Evolutionary conservation across 768 basidiomycete species (phyloP), one percentile per base, ranked within the genome.

Genomic region (Xerocomellus chrysenteron): DNA sequence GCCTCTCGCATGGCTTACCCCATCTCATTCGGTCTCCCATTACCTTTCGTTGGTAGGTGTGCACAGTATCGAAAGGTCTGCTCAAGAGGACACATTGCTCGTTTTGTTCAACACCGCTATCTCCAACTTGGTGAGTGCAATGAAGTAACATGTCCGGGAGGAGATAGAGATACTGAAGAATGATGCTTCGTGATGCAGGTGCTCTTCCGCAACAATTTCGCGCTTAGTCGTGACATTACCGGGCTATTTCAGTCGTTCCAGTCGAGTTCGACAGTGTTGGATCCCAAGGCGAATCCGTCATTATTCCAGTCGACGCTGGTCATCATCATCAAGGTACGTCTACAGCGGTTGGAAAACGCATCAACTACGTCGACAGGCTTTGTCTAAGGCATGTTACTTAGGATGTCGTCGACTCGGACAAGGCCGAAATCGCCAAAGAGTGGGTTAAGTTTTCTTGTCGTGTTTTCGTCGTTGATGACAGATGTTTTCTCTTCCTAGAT

Each of bases 371-470:
- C 13, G 2, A 39, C 3, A 14, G 12, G 1, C 14, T 41, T 21
- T 0, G 1, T 50, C 16, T 56, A 3, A 67, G 8, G 36, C 24
- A 4, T 14, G 0, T 21, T 16, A 50, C n/a, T 17, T 53, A 86
- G 84, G 85, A 87, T 47, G 84, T 86, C 14, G 78, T 84, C 1
- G 85, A 86, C 51, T 78, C 81, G 0, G 85, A 86, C 68, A 82
- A 78, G 64, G 68, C 60, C 2, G 84, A 86, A 50, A 85, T 87
- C 24, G 77, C 76, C 5, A 72, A 74, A 67, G 85, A 86, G 85
- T 85, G 54, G 51, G 81, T 52, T 4, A 12, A 40, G 0, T 4
- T 1, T 37, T 0, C 10, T 43, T 12, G 9, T 36, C 17, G 0
- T 17, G 17, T 39, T 26, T 24, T 30, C 5, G 12, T n/a, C 30